phyloP scores from a whole-genome alignment of 1,284 basidiomycete genomes.

The Schizophyllum commune region DNA sequence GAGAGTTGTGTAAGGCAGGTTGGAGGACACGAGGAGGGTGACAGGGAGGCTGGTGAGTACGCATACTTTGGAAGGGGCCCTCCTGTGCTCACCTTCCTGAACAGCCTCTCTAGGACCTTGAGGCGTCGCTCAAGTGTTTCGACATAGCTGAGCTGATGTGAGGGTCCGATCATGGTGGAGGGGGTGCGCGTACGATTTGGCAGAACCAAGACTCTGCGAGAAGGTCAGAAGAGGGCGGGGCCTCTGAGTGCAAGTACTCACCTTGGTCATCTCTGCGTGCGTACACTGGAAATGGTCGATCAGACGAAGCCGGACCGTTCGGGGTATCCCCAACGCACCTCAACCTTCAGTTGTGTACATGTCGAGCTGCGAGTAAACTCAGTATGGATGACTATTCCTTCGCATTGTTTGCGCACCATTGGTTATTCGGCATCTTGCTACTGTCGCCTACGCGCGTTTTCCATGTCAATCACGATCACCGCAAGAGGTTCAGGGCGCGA shows the following conservation, averaged over 20 bases:
- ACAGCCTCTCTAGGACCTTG: background rate
- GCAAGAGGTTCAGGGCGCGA: background rate
- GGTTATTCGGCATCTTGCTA: background rate
- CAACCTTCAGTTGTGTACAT: background rate
- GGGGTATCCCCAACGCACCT: background rate
- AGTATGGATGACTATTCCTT: no score
- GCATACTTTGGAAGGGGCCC: background rate
- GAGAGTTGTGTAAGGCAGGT: no score
- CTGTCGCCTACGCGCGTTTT: background rate
- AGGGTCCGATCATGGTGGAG: background rate
- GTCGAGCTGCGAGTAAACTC: no score
- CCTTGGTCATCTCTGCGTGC: background rate
- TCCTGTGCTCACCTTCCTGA: background rate
- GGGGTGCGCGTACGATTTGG: background rate
- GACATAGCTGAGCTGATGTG: background rate
- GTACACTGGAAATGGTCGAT: background rate
- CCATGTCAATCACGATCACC: background rate
- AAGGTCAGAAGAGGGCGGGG: background rate
- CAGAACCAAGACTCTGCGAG: background rate
- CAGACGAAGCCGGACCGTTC: background rate
- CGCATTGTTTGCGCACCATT: background rate
- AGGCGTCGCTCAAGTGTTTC: background rate
- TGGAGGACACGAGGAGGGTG: background rate
- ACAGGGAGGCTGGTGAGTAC: background rate
- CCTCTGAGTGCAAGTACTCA: background rate